These are phyloP conservation scores for Tardiomyces blankii DNA, from an alignment of 1,139 yeast genomes.

Conservation along the genomic window DNA sequence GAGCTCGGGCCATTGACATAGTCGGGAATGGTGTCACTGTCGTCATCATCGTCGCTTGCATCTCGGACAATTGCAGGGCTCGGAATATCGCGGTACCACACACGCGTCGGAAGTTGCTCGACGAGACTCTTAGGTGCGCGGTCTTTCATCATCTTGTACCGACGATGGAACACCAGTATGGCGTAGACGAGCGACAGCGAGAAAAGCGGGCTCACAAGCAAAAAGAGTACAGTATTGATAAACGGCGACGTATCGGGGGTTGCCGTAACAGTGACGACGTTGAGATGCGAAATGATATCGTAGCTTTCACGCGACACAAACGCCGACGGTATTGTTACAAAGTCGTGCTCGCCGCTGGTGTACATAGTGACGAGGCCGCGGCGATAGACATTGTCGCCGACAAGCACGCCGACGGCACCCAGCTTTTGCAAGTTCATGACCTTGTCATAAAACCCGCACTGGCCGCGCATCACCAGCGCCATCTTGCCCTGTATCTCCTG, in stretches of 20 bases:
- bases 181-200: slow-evolving; percentile 27
- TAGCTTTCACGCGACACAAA: slow-evolving; percentile 26
- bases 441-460: slow-evolving; percentile 73
- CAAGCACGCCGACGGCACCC: slow-evolving; percentile 69
- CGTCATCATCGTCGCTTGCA: too few relatives aligned
- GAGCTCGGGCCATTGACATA: too few relatives aligned
- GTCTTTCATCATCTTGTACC: slow-evolving; percentile 24
- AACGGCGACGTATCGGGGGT: slow-evolving; percentile 22
- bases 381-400: slow-evolving; percentile 43
- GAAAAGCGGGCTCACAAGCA: slow-evolving; percentile 29
- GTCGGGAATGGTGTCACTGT: too few relatives aligned
- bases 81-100: slow-evolving; percentile 14
- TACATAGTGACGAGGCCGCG: slow-evolving; percentile 28
- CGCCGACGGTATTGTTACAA: slow-evolving; percentile 25
- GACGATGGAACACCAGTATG: slow-evolving; percentile 24
- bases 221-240: slow-evolving; percentile 26
- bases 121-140: slow-evolving; percentile 28
- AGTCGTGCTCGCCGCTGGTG: slow-evolving; percentile 22
- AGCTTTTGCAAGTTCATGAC: slow-evolving; percentile 61
- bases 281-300: slow-evolving; percentile 15
- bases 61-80: neutral
- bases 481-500: slow-evolving; percentile 33
- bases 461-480: slow-evolving; percentile 70
- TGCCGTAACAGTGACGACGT: slow-evolving; percentile 20
- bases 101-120: slow-evolving; percentile 22